Evolutionary conservation across 208 protist species (phyloP).

Genomic region (Crithidia acanthocephali): DNA sequence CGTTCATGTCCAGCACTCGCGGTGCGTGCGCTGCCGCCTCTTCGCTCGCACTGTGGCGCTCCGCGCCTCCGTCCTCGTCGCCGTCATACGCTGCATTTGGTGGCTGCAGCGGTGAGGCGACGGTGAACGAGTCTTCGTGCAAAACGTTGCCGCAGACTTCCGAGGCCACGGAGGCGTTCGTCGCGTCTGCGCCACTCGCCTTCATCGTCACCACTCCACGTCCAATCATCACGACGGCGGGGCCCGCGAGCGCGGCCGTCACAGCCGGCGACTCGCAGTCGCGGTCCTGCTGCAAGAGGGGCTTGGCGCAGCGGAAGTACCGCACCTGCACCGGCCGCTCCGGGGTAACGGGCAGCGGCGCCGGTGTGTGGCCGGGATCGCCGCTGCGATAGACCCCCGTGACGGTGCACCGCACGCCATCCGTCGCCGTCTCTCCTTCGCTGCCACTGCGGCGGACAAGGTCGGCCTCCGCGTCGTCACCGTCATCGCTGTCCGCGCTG

Average conservation of each 20-base stretch:
- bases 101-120: not conserved
- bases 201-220: not conserved
- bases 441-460: not conserved
- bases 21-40: not conserved
- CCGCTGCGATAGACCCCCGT: not conserved
- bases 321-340: slow-evolving; percentile 9
- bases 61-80: not conserved
- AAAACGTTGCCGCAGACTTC: not conserved
- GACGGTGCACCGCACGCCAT: not conserved
- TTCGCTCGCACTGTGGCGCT: too few relatives aligned
- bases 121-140: not conserved
- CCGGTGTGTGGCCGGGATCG: not conserved
- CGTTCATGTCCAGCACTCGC: slow-evolving; percentile 1
- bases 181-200: not conserved
- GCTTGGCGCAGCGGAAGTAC: slow-evolving; percentile 14
- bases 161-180: not conserved
- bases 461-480: not conserved
- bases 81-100: not conserved
- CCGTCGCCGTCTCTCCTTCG: not conserved
- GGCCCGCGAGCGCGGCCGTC: too few relatives aligned
- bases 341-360: slow-evolving; percentile 16
- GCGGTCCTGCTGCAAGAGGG: not conserved
- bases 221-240: too few relatives aligned
- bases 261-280: not conserved
- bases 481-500: not conserved